These are phyloP conservation scores for Tephrocybe sp. DNA, from an alignment of 768 basidiomycete species.

Conservation along the genomic window DNA sequence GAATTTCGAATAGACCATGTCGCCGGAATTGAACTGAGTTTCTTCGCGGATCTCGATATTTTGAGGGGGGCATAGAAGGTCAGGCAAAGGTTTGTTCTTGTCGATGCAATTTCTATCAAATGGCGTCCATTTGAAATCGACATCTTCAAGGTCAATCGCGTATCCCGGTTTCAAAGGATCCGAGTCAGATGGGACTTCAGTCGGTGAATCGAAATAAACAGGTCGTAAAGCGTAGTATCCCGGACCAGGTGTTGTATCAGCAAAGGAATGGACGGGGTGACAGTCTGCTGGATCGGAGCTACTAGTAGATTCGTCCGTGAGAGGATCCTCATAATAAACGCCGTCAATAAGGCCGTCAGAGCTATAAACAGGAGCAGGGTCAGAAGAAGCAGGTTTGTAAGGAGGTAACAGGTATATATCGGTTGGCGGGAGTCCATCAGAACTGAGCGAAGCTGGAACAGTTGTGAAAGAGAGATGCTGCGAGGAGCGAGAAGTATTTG, in stretches of 20 bases:
- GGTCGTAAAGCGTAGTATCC: conserved; percentile 30
- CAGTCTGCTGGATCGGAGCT: conserved; percentile 16
- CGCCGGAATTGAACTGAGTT: neutral
- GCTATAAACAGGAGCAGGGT: conserved; percentile 18
- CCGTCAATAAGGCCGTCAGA: conserved; percentile 18
- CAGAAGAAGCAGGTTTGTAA: conserved; percentile 10
- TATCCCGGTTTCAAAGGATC: conserved; percentile 32
- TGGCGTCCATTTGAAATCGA: conserved; percentile 60
- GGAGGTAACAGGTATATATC: conserved; percentile 15
- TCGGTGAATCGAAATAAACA: conserved; percentile 53
- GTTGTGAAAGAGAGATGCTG: neutral
- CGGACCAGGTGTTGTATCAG: conserved; percentile 48
- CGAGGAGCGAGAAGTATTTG: too few relatives aligned
- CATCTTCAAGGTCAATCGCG: conserved; percentile 35
- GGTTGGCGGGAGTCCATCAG: neutral
- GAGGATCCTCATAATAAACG: conserved; percentile 15
- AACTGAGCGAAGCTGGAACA: neutral
- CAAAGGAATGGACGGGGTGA: conserved; percentile 12
- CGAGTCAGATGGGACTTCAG: conserved; percentile 48
- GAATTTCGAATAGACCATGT: too few relatives aligned
- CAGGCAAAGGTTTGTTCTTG: neutral
- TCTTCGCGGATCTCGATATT: conserved; percentile 1
- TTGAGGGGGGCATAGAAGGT: too few relatives aligned
- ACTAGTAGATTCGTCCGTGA: conserved; percentile 18
- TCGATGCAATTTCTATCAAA: conserved; percentile 37